Evolutionary conservation across 345 rosid genomes (phyloP), one percentile per base, ranked within the genome.

Genomic region (Euclidium syriacum): DNA sequence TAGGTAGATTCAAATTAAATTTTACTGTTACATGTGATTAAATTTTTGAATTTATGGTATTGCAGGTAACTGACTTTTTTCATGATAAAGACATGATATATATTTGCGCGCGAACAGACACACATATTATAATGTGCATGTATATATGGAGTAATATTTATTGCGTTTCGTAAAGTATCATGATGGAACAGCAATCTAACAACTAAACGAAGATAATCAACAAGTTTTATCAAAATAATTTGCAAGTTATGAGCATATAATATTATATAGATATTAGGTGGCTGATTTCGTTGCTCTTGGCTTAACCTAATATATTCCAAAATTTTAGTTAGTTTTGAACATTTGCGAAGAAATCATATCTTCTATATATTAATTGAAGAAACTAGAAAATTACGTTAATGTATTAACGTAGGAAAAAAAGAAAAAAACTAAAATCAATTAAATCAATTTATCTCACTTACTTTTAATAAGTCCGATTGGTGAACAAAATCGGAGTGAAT

Each of bases 11-110:
- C 42, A 36, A 47, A 57, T 14, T 16, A 11, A 53, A 43, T 16
- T 44, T n/a, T 5, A 55, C 26, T 50, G 11, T 49, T 40, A 68
- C 36, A 33, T 14, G 6, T 68, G 23, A 60, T 18, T 33, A 16
- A 34, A 34, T 26, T 60, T 30, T 7, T 32, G n/a, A 34, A 58
- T 60, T 33, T 18, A 52, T 69, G 62, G 14, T 15, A 44, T 61
- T 69, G 55, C 67, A 61, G 47, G 61, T 51, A 59, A n/a, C 73
- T 52, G 56, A 69, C 67, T 43, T 26, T 68, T 52, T 69, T 62
- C 55, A 43, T 69, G 68, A 69, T 44, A 69, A 43, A 42, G 62
- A 69, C 62, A 52, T 52, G 47, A 24, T 59, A 24, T 30, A 47
- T 29, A 29, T 44, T 34, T 56, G 33, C 49, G 64, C 33, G 64